phyloP scores from a whole-genome alignment of 129 eudicot species.

The Heracleum sosnowskyi region DNA sequence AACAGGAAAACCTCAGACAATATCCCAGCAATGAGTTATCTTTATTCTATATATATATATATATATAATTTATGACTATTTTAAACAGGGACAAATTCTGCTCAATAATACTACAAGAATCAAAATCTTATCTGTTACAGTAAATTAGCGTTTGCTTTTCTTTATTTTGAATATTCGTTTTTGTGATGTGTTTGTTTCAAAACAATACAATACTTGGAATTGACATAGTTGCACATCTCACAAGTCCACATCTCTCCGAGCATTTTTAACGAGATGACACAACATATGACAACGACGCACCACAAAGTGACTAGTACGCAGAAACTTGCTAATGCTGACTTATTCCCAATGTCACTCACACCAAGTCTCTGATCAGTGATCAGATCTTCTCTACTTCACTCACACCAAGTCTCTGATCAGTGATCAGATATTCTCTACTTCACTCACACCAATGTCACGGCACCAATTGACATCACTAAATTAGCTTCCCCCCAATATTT shows the following conservation, averaged over 20 bases:
- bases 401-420: too few species aligned
- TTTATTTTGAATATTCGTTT: background rate
- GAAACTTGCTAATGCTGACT: too few species aligned
- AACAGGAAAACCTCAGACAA: conserved; percentile 21
- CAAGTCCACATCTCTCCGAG: background rate
- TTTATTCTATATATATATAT: conserved; percentile 8
- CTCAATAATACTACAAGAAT: conserved; percentile 30
- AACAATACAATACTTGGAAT: background rate
- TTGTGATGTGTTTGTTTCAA: background rate
- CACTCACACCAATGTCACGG: too few species aligned
- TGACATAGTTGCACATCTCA: background rate
- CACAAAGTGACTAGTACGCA: too few species aligned
- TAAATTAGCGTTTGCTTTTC: conserved; percentile 11
- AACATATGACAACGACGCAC: too few species aligned
- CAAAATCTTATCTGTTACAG: conserved; percentile 16
- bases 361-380: too few species aligned
- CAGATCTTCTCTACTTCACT: too few species aligned
- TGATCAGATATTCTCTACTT: too few species aligned
- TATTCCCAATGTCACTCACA: too few species aligned
- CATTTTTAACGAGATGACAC: too few species aligned
- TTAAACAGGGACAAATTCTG: conserved; percentile 11
- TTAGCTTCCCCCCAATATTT: too few species aligned
- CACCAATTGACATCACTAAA: too few species aligned
- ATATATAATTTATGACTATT: background rate
- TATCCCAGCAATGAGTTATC: background rate